phyloP scores from a whole-genome alignment of 441 rosid genomes.

The Adansonia grandidieri region DNA sequence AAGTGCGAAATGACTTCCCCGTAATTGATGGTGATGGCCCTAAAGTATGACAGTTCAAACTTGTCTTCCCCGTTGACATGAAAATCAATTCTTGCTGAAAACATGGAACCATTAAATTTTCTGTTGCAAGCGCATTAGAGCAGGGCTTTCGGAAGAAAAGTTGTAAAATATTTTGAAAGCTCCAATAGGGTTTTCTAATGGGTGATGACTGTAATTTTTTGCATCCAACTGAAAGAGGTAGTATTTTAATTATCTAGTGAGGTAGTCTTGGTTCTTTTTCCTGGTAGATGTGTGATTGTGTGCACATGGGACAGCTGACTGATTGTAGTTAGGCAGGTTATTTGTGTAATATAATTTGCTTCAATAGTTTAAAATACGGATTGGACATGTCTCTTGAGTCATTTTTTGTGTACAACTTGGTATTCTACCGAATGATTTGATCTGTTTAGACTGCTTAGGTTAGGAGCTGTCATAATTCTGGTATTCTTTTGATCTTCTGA shows the following conservation, averaged over 20 bases:
- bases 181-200: neutral
- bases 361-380: neutral
- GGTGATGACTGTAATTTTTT: neutral
- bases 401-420: neutral
- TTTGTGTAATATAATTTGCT: slow-evolving; percentile 14
- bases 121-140: neutral
- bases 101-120: neutral
- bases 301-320: slow-evolving; percentile 24
- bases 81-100: neutral
- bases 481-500: too few species aligned
- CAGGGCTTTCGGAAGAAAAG: neutral
- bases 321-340: slow-evolving; percentile 27
- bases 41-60: slow-evolving; percentile 14
- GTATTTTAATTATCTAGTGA: slow-evolving; percentile 22
- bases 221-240: neutral
- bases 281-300: slow-evolving; percentile 11
- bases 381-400: neutral
- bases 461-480: neutral
- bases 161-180: neutral
- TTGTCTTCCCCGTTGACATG: neutral
- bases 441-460: neutral
- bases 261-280: slow-evolving; percentile 7
- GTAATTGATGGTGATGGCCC: slow-evolving; percentile 37
- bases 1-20: slow-evolving; percentile 31
- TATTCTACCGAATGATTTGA: neutral